These are phyloP conservation scores for Xerocomellus chrysenteron DNA, from an alignment of 768 basidiomycete genomes.

Conservation along the genomic window DNA sequence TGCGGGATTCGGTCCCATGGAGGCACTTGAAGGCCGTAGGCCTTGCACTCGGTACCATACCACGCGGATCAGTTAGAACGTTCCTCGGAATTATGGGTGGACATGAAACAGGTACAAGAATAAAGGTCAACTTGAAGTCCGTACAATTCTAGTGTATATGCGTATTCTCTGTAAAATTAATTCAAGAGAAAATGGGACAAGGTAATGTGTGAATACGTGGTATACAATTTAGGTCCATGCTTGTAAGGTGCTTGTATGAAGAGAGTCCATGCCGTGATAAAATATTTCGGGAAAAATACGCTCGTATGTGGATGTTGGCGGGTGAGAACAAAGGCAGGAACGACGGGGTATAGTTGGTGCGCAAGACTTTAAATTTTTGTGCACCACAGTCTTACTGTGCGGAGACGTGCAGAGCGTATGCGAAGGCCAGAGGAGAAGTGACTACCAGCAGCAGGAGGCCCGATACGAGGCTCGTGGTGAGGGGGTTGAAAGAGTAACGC, in stretches of 20 bases:
- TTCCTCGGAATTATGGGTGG: conserved; percentile 7
- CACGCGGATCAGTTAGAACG: background rate
- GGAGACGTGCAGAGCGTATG: conserved; percentile 15
- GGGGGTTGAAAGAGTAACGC: conserved; percentile 5
- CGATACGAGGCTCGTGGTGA: conserved; percentile 14
- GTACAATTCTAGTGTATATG: conserved; percentile 14
- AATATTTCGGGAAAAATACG: background rate
- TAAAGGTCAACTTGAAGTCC: conserved; percentile 1
- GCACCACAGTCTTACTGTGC: background rate
- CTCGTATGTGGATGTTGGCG: background rate
- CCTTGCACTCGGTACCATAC: background rate
- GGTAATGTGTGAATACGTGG: conserved; percentile 4
- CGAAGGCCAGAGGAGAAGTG: conserved; percentile 15
- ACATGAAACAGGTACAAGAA: conserved; percentile 24
- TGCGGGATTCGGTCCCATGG: background rate
- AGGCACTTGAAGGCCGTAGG: background rate
- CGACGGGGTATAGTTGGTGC: background rate
- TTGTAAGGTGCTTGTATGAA: conserved; percentile 7
- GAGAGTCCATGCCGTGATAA: conserved; percentile 10
- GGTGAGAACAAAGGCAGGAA: background rate
- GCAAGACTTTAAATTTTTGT: background rate
- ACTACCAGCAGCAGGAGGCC: conserved; percentile 19
- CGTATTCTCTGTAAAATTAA: conserved; percentile 7
- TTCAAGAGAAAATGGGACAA: conserved; percentile 11
- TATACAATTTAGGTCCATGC: conserved; percentile 19